Conservation (phyloP, 2,329 filamentous ascomycete genomes). For the Thermothelomyces thermophilus region DNA sequence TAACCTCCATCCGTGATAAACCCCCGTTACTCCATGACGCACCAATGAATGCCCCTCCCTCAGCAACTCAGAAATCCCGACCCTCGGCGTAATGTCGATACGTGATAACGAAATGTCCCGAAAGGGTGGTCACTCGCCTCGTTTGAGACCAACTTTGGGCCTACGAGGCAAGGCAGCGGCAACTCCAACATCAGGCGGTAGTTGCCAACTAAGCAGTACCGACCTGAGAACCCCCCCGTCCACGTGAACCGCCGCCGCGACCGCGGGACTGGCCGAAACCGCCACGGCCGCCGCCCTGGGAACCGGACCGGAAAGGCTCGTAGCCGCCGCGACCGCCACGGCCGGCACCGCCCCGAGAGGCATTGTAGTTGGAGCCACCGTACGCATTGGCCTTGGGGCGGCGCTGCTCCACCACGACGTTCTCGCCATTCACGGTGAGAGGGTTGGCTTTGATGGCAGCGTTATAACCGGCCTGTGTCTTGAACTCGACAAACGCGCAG, state of each 20-base stretch:
- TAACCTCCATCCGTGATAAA: slow-evolving; percentile 19
- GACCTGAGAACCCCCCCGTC: slow-evolving; percentile 50
- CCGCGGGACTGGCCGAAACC: slow-evolving; percentile 59
- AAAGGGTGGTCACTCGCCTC: background rate
- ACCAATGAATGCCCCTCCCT: slow-evolving; percentile 18
- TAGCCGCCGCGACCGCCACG: slow-evolving; percentile 55
- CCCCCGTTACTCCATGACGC: slow-evolving; percentile 21
- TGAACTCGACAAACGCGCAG: slow-evolving; percentile 95
- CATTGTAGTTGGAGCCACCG: slow-evolving; percentile 60
- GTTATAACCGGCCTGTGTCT: slow-evolving; percentile 70
- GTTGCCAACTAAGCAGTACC: slow-evolving; percentile 42
- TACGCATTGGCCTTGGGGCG: slow-evolving; percentile 67
- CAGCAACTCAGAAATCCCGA: slow-evolving; percentile 5
- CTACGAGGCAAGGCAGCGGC: background rate
- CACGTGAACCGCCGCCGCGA: slow-evolving; percentile 52
- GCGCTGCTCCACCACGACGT: slow-evolving; percentile 82
- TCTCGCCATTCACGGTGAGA: slow-evolving; percentile 74
- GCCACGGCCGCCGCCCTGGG: slow-evolving; percentile 57
- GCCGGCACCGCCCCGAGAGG: slow-evolving; percentile 55
- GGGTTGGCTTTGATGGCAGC: slow-evolving; percentile 80
- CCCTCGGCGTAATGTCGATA: slow-evolving; percentile 12
- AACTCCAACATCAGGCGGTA: slow-evolving; percentile 8
- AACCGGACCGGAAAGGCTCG: slow-evolving; percentile 52
- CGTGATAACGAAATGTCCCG: slow-evolving; percentile 7
- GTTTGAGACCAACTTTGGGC: background rate